phyloP scores from a whole-genome alignment of 805 yeast genomes.

The Saturnispora ahearnii region DNA sequence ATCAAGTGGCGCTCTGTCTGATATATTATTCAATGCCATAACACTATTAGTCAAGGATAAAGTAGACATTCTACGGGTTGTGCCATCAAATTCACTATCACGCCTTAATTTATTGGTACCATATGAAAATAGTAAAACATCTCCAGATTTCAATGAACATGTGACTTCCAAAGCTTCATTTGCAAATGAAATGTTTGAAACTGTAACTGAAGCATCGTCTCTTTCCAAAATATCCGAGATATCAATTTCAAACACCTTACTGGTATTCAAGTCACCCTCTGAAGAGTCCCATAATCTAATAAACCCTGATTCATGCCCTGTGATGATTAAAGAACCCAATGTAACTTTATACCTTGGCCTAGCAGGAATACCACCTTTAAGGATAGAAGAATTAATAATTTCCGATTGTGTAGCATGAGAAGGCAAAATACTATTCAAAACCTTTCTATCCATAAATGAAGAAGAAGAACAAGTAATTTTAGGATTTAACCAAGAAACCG shows the following conservation, averaged over 20 bases:
- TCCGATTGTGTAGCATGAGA: not conserved
- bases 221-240: conserved; percentile 39
- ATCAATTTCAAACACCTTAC: conserved; percentile 51
- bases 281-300: conserved; percentile 81
- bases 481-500: conserved; percentile 72
- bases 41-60: conserved; percentile 5
- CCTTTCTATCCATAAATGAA: conserved; percentile 29
- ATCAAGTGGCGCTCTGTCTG: conserved; percentile 42
- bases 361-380: conserved; percentile 76
- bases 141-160: conserved; percentile 59
- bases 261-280: conserved; percentile 57
- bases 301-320: conserved; percentile 83
- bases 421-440: conserved; percentile 21
- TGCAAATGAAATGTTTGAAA: conserved; percentile 61
- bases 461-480: conserved; percentile 50
- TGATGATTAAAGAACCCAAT: conserved; percentile 52
- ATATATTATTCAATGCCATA: conserved; percentile 34
- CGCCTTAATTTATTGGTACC: not conserved
- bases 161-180: conserved; percentile 70
- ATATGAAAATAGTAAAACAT: conserved; percentile 54
- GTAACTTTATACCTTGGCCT: conserved; percentile 41
- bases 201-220: conserved; percentile 36
- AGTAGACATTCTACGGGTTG: not conserved
- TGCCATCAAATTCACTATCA: not conserved
- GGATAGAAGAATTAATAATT: conserved; percentile 26